These are phyloP conservation scores for Leptodontidium sp. DNA, from an alignment of 2,329 filamentous ascomycete genomes.

Conservation along the genomic window DNA sequence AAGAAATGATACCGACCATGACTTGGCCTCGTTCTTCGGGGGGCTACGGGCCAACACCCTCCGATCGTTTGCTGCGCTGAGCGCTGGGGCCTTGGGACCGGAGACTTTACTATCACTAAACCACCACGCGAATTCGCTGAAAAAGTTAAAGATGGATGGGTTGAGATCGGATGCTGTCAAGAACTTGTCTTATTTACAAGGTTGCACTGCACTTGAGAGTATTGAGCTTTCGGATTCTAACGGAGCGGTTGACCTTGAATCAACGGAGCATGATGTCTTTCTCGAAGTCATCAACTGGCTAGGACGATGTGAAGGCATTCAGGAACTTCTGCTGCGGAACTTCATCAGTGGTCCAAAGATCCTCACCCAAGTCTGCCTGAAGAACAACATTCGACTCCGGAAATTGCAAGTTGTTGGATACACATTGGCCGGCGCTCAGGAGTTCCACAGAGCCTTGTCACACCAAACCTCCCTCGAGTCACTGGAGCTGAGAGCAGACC, in stretches of 20 bases:
- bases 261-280: conserved; percentile 60
- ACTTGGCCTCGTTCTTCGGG: conserved; percentile 65
- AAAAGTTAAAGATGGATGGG: conserved; percentile 57
- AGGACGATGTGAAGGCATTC: conserved; percentile 58
- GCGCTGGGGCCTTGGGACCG: conserved; percentile 60
- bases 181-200: conserved; percentile 56
- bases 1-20: conserved; percentile 53
- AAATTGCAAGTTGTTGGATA: conserved; percentile 60
- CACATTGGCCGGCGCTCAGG: conserved; percentile 54
- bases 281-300: conserved; percentile 62
- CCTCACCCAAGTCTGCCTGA: conserved; percentile 57
- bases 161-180: conserved; percentile 58
- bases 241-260: conserved; percentile 55
- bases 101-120: conserved; percentile 62
- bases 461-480: conserved; percentile 57
- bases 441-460: conserved; percentile 61
- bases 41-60: conserved; percentile 64
- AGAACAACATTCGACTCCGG: conserved; percentile 55
- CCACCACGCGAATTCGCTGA: conserved; percentile 62
- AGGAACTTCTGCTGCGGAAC: conserved; percentile 57
- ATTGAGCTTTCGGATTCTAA: conserved; percentile 56
- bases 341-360: conserved; percentile 62
- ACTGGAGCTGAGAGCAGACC: conserved; percentile 56
- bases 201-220: conserved; percentile 57
- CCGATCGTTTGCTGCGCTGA: conserved; percentile 64